Base-by-base conservation (phyloP, 2,329 filamentous ascomycete species). In the Plectosphaerella cucumerina region DNA sequence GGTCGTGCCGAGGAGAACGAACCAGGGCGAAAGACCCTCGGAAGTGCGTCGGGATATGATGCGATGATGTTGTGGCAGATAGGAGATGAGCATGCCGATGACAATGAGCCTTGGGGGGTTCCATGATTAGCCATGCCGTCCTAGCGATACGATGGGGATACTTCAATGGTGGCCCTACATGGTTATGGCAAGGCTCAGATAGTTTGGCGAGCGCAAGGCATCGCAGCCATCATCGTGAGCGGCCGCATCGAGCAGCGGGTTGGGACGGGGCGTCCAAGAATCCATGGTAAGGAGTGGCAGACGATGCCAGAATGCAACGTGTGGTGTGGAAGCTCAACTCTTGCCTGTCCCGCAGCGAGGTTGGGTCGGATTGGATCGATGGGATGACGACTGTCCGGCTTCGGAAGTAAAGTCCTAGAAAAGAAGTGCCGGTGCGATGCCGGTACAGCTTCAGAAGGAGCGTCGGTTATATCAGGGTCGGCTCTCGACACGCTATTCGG, bases 21-120 rank as follows among this genome's bases (percentile, higher is more conserved):
- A 99, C 70, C 93, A 94, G 9, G 94, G 93, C 26, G 92, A 97
- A 55, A 99, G 92, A 55, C 94, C 94, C 67, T 96, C 93, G 20
- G 93, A 95, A 14, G 90, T 94, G 54, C 86, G 83, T 50, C 91
- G 84, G 39, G 81, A 77, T 59, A 96, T 89, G 70, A 99, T 97
- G 62, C 94, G 90, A 67, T 87, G 82, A 70, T 97, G 93, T 67
- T 99, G 94, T 1, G 94, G 94, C 3, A 97, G 80, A 72, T 99
- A 99, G 33, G 93, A 97, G 52, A 96, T 73, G 55, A 97, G 77
- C 61, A 97, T 92, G 51, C 93, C 93, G 60, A 96, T 66, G 55
- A 97, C 77, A 59, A 97, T 90, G 61, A 96, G 65, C 55, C 80
- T n/a, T 84, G 59, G 18, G 18, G 6, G 5, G 50, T 67, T 39